Percentiles rank a stretch among this genome's conserved stretches.
These are phyloP conservation scores for Sphaerostilbella broomeana DNA, from an alignment of 2,329 filamentous ascomycete genomes.

Conservation along the genomic window DNA sequence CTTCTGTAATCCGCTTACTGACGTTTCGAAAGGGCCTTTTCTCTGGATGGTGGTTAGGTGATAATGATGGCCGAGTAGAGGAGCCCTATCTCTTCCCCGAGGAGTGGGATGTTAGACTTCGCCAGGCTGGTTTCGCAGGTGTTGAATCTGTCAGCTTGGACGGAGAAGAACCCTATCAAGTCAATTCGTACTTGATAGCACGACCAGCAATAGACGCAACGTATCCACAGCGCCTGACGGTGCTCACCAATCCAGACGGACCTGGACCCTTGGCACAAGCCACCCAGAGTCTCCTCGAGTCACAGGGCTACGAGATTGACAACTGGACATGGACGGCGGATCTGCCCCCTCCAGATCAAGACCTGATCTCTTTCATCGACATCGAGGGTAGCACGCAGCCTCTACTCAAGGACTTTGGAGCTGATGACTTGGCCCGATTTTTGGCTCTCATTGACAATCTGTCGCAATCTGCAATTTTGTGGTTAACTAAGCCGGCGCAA, in stretches of 20 bases:
- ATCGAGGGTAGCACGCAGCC: not conserved
- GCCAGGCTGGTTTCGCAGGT: constrained; percentile 21
- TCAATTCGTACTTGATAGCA: too few relatives aligned
- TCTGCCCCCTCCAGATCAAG: not conserved
- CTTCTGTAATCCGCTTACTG: too few relatives aligned
- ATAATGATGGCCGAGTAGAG: constrained; percentile 11
- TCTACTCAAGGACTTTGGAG: not conserved
- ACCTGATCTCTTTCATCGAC: constrained; percentile 11
- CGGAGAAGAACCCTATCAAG: too few relatives aligned
- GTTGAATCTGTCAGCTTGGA: too few relatives aligned
- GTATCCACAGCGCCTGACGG: too few relatives aligned
- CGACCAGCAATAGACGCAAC: too few relatives aligned
- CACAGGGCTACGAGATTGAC: constrained; percentile 1
- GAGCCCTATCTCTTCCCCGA: constrained; percentile 21
- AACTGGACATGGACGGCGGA: not conserved
- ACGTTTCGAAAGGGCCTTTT: too few relatives aligned
- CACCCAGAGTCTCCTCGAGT: not conserved
- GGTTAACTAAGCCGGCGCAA: constrained; percentile 15
- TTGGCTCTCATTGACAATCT: not conserved
- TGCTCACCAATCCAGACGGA: not conserved
- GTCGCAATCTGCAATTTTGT: constrained; percentile 14
- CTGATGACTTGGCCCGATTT: not conserved
- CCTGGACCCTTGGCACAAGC: not conserved
- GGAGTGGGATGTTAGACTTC: constrained; percentile 24
- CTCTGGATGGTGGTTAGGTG: constrained; percentile 2